Percentiles rank a stretch among this genome's conserved stretches.
phyloP scores from a whole-genome alignment of 208 protist genomes.

The Phytomonas francai region DNA sequence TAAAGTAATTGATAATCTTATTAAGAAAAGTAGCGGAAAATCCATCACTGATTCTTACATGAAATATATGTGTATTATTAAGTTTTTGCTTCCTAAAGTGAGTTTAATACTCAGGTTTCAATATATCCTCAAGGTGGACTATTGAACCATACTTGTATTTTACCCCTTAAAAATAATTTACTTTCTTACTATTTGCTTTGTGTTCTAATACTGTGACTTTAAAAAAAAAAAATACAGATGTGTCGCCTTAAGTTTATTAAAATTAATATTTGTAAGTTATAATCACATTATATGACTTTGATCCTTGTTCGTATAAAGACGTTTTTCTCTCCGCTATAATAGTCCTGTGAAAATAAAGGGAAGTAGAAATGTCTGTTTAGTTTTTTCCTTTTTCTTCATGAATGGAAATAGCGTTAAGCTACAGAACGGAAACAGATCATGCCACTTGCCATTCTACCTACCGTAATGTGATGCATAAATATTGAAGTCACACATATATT shows the following conservation, averaged over 20 bases:
- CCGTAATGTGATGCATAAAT: not conserved
- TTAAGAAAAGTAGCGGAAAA: not conserved
- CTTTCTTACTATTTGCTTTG: not conserved
- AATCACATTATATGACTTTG: not conserved
- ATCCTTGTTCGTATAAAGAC: not conserved
- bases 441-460: not conserved
- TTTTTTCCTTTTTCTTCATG: not conserved
- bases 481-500: not conserved
- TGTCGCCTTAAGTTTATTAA: not conserved
- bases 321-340: not conserved
- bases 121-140: not conserved
- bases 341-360: not conserved
- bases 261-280: not conserved
- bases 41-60: not conserved
- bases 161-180: constrained; percentile 3
- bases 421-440: not conserved
- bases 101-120: constrained; percentile 1
- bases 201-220: constrained; percentile 7
- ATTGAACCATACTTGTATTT: constrained; percentile 6
- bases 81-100: not conserved
- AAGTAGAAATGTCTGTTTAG: not conserved
- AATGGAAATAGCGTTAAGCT: not conserved
- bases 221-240: not conserved
- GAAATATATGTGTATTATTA: constrained; percentile 9
- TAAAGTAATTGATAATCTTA: not conserved